Base-by-base conservation (phyloP, 192 early-diverging fungal genomes). In the Diversispora eburnea region DNA sequence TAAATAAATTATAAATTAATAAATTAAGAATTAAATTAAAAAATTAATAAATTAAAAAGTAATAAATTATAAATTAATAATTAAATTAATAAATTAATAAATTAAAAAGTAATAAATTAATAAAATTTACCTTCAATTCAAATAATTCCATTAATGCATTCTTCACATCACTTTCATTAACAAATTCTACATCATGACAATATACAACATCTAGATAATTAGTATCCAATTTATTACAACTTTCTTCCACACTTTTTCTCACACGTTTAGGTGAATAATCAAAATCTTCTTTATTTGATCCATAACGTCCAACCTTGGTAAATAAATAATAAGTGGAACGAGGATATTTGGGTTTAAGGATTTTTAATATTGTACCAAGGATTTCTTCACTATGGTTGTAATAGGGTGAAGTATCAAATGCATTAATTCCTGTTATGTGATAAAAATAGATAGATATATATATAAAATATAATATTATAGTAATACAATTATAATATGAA, bases 161-260 rank as follows among this genome's bases (percentile, higher is more conserved):
- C 10, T 87, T 83, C 7, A 88, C 79, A 7, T 85, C 70, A 3
- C 83, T 75, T 22, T 86, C 70, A 1, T 77, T 77, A 8, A 90
- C 90, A 89, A 93, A 93, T 76, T 93, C 91, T 9, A 93, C 90
- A 74, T 93, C 91, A 67, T 93, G 91, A 47, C 86, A 87, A 57
- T 84, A 82, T 1, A 91, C 91, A 60, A 89, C 78, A 66, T 93
- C 90, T 19, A 93, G 74, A 66, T 93, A 93, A 65, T 83, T 77
- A 0, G 88, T 90, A 33, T 88, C 73, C 60, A 91, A 76, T 45
- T 88, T 72, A 10, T 62, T 72, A 81, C 88, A 84, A 70, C 89
- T 91, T 74, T 88, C 82, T 41, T 73, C 61, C 1, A 90, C 85
- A 61, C 86, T 86, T n/a, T 69, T 75, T 5, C 70, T 61, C 7